Evolutionary conservation across 2,329 filamentous ascomycete species (phyloP).

Genomic region (Immersiporthe knoxdaviesiana): DNA sequence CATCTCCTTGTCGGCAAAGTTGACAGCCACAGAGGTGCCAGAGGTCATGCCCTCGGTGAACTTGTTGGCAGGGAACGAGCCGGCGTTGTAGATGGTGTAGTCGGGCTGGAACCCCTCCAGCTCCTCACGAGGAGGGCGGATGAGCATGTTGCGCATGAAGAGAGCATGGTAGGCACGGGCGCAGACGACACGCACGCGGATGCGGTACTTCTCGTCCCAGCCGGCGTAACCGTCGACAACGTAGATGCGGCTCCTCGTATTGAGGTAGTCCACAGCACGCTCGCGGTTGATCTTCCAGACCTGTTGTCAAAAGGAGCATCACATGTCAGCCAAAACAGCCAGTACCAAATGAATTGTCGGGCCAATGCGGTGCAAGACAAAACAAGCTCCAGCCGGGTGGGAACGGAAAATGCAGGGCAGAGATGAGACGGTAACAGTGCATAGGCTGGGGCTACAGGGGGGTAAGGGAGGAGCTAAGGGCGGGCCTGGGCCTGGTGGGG

Average conservation of each 20-base stretch:
- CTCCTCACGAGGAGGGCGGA: conserved; percentile 87
- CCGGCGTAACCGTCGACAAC: conserved; percentile 96
- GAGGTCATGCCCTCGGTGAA: conserved; percentile 99
- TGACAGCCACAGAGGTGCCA: conserved; percentile 95
- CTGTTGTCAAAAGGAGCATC: conserved; percentile 50
- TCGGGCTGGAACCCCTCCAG: conserved; percentile 97
- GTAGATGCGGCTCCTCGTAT: conserved; percentile 98
- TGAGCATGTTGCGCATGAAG: conserved; percentile 99
- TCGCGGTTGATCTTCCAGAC: conserved; percentile 99
- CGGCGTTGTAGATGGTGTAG: conserved; percentile 99
- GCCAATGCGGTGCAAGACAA: conserved; percentile 5
- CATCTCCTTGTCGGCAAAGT: conserved; percentile 99
- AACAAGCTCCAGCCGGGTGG: neutral
- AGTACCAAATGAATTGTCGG: neutral
- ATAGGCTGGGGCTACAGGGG: conserved; percentile 26
- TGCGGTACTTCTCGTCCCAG: conserved; percentile 98
- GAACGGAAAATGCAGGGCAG: conserved; percentile 17
- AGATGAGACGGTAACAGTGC: conserved; percentile 25
- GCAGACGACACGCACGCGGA: conserved; percentile 96
- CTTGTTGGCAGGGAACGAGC: conserved; percentile 97
- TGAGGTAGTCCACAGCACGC: conserved; percentile 97
- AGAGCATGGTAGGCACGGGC: conserved; percentile 98
- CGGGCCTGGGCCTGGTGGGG: conserved; percentile 16
- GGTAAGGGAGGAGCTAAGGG: neutral
- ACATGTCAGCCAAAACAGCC: conserved; percentile 36